phyloP scores from a whole-genome alignment of 1,284 basidiomycete genomes.

The Ustilago sp. region DNA sequence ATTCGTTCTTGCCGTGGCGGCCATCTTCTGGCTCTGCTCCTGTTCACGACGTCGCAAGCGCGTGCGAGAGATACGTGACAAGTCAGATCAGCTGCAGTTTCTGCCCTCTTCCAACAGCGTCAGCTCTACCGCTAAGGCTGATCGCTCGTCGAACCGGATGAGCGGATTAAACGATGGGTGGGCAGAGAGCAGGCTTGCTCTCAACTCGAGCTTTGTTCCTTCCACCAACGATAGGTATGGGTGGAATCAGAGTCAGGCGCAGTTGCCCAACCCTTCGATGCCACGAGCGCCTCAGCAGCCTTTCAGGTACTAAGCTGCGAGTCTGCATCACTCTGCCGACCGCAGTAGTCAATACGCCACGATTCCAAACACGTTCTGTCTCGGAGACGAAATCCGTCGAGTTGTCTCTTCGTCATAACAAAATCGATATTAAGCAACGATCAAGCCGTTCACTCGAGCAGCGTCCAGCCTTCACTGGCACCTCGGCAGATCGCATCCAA shows the following conservation, averaged over 20 bases:
- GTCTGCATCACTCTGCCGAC: too few relatives aligned
- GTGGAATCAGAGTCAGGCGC: conserved; percentile 12
- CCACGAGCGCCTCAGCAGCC: conserved; percentile 23
- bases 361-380: neutral
- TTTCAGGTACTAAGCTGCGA: conserved; percentile 16
- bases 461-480: neutral
- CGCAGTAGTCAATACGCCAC: neutral
- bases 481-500: neutral
- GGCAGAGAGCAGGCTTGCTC: conserved; percentile 41
- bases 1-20: conserved; percentile 20
- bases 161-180: conserved; percentile 20
- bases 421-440: neutral
- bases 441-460: neutral
- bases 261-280: neutral
- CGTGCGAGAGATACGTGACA: conserved; percentile 26
- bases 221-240: conserved; percentile 31
- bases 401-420: neutral
- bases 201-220: conserved; percentile 37
- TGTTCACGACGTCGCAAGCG: conserved; percentile 34
- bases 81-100: conserved; percentile 18
- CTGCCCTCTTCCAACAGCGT: conserved; percentile 10
- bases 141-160: conserved; percentile 11
- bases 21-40: conserved; percentile 41
- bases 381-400: neutral
- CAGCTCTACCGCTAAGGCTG: neutral